phyloP scores from a whole-genome alignment of 345 rosid genomes.

The Arabis hirsuta region DNA sequence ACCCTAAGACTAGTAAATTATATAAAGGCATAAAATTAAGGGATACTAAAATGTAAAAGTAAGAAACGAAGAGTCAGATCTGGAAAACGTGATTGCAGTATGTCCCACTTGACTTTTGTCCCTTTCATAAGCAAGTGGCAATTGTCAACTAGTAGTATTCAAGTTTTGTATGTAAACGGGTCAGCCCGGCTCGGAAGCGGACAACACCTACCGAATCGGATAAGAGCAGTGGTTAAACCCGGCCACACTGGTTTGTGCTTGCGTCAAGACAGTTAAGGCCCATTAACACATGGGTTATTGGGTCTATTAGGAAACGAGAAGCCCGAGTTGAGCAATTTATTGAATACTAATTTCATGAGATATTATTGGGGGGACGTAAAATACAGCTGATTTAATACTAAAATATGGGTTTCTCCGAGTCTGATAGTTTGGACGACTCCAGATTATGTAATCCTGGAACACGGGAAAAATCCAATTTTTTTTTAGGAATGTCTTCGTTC shows the following conservation, averaged over 20 bases:
- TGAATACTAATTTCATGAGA: background rate
- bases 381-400: no score
- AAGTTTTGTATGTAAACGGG: background rate
- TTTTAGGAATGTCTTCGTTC: no score
- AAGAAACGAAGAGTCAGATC: conserved; percentile 15
- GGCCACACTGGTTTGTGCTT: background rate
- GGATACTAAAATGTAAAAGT: background rate
- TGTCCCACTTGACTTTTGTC: conserved; percentile 30
- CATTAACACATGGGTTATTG: background rate
- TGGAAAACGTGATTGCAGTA: conserved; percentile 6
- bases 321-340: background rate
- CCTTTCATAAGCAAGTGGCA: conserved; percentile 15
- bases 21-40: no score
- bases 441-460: no score
- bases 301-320: background rate
- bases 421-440: no score
- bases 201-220: background rate
- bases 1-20: no score
- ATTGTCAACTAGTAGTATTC: conserved; percentile 24
- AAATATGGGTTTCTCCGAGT: no score
- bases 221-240: background rate
- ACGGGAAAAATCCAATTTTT: no score
- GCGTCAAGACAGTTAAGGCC: conserved; percentile 6
- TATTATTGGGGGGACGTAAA: background rate
- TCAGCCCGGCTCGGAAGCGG: background rate